Conservation (phyloP, 768 basidiomycete species). For the Mycena crocata region DNA sequence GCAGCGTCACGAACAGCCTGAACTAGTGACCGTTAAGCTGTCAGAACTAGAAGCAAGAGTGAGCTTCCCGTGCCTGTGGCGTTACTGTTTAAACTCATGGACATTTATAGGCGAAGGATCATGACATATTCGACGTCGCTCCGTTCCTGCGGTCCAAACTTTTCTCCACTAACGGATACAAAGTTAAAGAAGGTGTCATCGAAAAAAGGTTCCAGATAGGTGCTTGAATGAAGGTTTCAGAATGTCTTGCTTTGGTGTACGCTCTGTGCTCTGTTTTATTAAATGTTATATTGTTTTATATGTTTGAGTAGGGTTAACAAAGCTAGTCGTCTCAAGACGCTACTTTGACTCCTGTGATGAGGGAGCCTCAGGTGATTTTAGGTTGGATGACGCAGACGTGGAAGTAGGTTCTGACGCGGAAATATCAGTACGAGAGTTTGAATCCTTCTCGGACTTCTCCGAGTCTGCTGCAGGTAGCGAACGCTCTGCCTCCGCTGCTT, state of each 20-base stretch:
- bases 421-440: not conserved
- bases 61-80: conserved; percentile 40
- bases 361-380: conserved; percentile 14
- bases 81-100: conserved; percentile 15
- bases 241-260: conserved; percentile 36
- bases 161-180: conserved; percentile 92
- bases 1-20: conserved; percentile 82
- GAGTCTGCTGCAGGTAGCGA: not conserved
- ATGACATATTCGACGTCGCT: conserved; percentile 92
- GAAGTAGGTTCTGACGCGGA: not conserved
- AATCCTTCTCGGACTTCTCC: not conserved
- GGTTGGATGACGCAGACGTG: not conserved
- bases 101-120: conserved; percentile 84
- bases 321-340: conserved; percentile 9
- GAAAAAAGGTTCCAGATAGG: conserved; percentile 77
- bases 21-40: conserved; percentile 78
- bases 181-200: conserved; percentile 70
- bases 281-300: conserved; percentile 29
- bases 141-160: conserved; percentile 89
- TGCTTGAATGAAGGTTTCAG: conserved; percentile 33
- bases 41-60: conserved; percentile 91
- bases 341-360: conserved; percentile 24
- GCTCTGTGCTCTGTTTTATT: conserved; percentile 33
- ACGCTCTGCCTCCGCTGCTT: conserved; percentile 1
- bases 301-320: conserved; percentile 16